A percentile compares a stretch with the other conserved stretches of the same genome.
These are phyloP conservation scores for Psilocybe sp. DNA, from an alignment of 768 basidiomycete species.

Conservation along the genomic window DNA sequence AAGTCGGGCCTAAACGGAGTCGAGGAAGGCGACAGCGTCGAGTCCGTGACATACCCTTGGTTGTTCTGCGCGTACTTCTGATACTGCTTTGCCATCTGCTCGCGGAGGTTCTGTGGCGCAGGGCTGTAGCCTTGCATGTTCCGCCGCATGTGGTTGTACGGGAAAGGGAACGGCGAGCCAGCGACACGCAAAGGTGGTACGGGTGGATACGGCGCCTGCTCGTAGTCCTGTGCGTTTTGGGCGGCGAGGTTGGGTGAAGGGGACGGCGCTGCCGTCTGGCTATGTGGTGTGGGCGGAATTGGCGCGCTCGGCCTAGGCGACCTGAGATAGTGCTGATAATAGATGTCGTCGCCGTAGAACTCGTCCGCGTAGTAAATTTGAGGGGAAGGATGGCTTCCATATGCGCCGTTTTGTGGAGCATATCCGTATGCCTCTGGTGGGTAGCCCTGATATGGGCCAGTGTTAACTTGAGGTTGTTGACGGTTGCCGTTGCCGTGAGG, in stretches of 20 bases:
- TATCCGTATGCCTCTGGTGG: slow-evolving; percentile 18
- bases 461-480: slow-evolving; percentile 8
- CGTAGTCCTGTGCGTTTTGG: slow-evolving; percentile 29
- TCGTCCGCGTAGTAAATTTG: slow-evolving; percentile 51
- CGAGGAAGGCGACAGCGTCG: slow-evolving; percentile 72
- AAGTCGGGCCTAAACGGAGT: slow-evolving; percentile 67
- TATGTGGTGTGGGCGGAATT: slow-evolving; percentile 77
- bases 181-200: slow-evolving; percentile 43
- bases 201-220: slow-evolving; percentile 39
- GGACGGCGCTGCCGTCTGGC: slow-evolving; percentile 69
- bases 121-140: slow-evolving; percentile 22
- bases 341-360: slow-evolving; percentile 54
- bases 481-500: slow-evolving; percentile 19
- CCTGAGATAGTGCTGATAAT: slow-evolving; percentile 44
- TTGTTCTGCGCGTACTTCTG: slow-evolving; percentile 77
- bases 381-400: slow-evolving; percentile 30
- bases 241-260: slow-evolving; percentile 63
- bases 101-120: slow-evolving; percentile 51
- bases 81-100: slow-evolving; percentile 74
- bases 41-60: slow-evolving; percentile 58
- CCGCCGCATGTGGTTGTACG: slow-evolving; percentile 70
- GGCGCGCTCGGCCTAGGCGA: slow-evolving; percentile 71
- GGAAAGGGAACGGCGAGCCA: slow-evolving; percentile 80
- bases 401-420: slow-evolving; percentile 20
- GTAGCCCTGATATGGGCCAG: slow-evolving; percentile 22